Evolutionary conservation across 2,329 filamentous ascomycete species (phyloP).

Genomic region (Aureobasidium sp.): DNA sequence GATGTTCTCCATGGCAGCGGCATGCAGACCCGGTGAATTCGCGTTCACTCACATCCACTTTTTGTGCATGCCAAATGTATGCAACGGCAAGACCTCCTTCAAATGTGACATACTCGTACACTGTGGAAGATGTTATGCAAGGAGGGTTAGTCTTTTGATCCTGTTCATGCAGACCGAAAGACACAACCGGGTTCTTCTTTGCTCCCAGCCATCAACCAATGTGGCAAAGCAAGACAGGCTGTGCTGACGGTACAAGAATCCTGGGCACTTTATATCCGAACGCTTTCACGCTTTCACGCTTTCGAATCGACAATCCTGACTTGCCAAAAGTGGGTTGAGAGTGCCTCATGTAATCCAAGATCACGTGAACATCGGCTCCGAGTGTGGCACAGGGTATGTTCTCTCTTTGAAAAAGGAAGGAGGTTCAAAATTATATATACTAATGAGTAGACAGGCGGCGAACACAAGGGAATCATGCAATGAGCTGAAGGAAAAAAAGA

Average conservation of each 20-base stretch:
- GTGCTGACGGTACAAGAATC: neutral
- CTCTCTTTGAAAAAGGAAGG: neutral
- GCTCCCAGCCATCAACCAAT: neutral
- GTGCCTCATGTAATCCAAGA: neutral
- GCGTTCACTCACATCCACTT: neutral
- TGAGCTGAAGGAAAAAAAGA: neutral
- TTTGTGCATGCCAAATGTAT: neutral
- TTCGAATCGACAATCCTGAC: neutral
- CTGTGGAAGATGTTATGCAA: neutral
- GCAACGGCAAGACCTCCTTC: neutral
- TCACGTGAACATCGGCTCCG: neutral
- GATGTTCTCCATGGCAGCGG: neutral
- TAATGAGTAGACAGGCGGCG: conserved; percentile 10
- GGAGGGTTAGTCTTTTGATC: neutral
- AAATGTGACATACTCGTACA: neutral
- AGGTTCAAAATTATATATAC: conserved; percentile 13
- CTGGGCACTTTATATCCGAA: neutral
- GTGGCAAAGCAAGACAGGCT: neutral
- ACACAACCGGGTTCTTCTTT: neutral
- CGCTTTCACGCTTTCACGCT: neutral
- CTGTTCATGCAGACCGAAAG: neutral
- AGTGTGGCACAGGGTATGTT: neutral
- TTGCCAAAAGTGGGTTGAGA: neutral
- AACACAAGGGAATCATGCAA: conserved; percentile 12
- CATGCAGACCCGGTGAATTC: neutral